phyloP scores from a whole-genome alignment of 148 eudicot genomes.

The Chenopodium album region DNA sequence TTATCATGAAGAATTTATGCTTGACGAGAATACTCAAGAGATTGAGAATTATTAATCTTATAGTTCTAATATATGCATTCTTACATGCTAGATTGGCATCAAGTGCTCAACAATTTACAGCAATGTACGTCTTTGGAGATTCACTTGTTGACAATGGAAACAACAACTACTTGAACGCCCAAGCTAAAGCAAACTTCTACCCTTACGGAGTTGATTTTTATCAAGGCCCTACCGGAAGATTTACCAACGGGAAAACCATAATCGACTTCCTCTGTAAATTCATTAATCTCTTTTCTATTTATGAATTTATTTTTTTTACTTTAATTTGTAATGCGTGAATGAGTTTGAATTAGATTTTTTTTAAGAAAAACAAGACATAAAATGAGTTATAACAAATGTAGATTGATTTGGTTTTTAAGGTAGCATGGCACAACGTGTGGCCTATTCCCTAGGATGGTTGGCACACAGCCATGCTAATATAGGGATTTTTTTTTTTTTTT shows the following conservation, averaged over 20 bases:
- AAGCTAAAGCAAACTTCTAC: slow-evolving; percentile 62
- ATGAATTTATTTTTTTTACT: no score
- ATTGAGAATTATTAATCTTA: not conserved
- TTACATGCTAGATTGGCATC: slow-evolving; percentile 7
- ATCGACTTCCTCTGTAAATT: slow-evolving; percentile 62
- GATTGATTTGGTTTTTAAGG: no score
- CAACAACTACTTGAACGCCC: slow-evolving; percentile 58
- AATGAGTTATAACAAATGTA: no score
- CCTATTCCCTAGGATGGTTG: no score
- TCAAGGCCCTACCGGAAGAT: slow-evolving; percentile 73
- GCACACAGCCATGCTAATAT: no score
- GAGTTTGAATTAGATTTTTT: no score
- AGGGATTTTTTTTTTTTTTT: no score
- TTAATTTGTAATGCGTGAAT: no score
- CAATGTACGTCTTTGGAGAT: slow-evolving; percentile 79
- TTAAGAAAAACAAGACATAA: no score
- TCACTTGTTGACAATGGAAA: slow-evolving; percentile 71
- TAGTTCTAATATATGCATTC: slow-evolving; percentile 23
- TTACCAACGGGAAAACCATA: slow-evolving; percentile 68
- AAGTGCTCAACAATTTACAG: slow-evolving; percentile 43
- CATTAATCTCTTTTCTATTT: not conserved
- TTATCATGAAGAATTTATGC: slow-evolving; percentile 15
- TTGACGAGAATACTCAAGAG: not conserved
- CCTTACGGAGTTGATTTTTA: slow-evolving; percentile 76
- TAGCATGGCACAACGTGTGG: no score